Conservation (phyloP, 306 rosid genomes). For the Acacia acuminata region DNA sequence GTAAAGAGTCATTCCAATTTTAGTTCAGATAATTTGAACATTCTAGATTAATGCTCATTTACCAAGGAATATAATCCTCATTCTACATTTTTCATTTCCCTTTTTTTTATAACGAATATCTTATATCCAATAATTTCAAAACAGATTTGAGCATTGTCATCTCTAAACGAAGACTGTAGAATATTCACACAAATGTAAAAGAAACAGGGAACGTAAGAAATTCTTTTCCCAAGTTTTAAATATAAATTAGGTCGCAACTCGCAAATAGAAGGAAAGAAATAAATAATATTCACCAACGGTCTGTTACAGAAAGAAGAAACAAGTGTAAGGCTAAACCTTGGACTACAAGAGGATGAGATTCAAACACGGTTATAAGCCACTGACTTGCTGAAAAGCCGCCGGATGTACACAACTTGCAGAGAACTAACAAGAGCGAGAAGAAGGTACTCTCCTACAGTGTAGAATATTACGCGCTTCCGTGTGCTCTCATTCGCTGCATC, state of each 20-base stretch:
- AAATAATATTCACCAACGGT: constrained; percentile 2
- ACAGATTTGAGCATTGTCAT: too few relatives aligned
- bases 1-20: too few relatives aligned
- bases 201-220: background rate
- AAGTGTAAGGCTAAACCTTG: constrained; percentile 38
- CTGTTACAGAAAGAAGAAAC: constrained; percentile 34
- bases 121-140: too few relatives aligned
- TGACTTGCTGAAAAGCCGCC: constrained; percentile 92
- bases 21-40: too few relatives aligned
- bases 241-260: background rate
- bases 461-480: constrained; percentile 69
- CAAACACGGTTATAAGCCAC: constrained; percentile 92
- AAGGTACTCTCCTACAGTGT: constrained; percentile 85
- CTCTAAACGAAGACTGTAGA: background rate
- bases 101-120: too few relatives aligned
- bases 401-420: constrained; percentile 79
- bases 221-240: constrained; percentile 6
- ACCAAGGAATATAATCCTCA: too few relatives aligned
- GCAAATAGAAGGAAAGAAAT: constrained; percentile 25
- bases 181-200: background rate
- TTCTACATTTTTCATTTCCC: too few relatives aligned
- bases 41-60: too few relatives aligned
- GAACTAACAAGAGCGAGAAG: constrained; percentile 69
- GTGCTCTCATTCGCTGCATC: constrained; percentile 93
- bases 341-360: constrained; percentile 38